Conservation (phyloP, 73 alveolate species). For the Paramecium caudatum region DNA sequence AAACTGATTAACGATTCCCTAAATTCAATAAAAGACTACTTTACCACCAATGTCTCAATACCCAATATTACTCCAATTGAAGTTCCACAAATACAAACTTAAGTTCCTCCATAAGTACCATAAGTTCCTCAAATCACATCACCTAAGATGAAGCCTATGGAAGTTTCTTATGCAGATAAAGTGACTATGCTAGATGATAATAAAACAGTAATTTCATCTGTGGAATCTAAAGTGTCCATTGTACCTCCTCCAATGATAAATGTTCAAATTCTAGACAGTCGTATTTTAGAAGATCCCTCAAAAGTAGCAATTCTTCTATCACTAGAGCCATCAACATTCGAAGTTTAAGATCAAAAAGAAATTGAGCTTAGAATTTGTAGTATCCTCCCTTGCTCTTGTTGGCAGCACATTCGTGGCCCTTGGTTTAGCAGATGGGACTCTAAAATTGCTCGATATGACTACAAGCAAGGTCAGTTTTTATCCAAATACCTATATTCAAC, state of each 20-base stretch:
- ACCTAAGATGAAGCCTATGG: slow-evolving; percentile 13
- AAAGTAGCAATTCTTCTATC: neutral
- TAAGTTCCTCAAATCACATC: neutral
- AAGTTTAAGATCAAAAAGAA: slow-evolving; percentile 48
- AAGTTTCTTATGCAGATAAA: slow-evolving; percentile 3
- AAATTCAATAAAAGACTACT: slow-evolving; percentile 24
- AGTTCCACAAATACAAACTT: neutral
- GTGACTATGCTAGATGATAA: slow-evolving; percentile 43
- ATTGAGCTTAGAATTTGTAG: slow-evolving; percentile 24
- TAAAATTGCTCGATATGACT: slow-evolving; percentile 14
- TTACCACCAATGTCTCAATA: neutral
- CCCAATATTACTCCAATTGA: neutral
- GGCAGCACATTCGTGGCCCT: slow-evolving; percentile 34
- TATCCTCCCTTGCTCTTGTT: slow-evolving; percentile 18
- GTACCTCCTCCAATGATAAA: neutral
- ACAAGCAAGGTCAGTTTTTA: slow-evolving; percentile 61
- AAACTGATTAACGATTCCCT: neutral
- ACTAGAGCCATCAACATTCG: neutral
- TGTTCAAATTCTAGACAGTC: slow-evolving; percentile 28
- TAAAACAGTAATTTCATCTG: slow-evolving; percentile 28
- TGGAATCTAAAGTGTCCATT: neutral
- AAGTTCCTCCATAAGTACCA: neutral
- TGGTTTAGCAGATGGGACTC: slow-evolving; percentile 42
- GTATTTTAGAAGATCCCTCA: slow-evolving; percentile 26
- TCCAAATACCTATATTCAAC: slow-evolving; percentile 54